A percentile compares a stretch with the other conserved stretches of the same genome.
phyloP scores from a whole-genome alignment of 352 stramenopile genomes.

The Globisporangium viniferum region DNA sequence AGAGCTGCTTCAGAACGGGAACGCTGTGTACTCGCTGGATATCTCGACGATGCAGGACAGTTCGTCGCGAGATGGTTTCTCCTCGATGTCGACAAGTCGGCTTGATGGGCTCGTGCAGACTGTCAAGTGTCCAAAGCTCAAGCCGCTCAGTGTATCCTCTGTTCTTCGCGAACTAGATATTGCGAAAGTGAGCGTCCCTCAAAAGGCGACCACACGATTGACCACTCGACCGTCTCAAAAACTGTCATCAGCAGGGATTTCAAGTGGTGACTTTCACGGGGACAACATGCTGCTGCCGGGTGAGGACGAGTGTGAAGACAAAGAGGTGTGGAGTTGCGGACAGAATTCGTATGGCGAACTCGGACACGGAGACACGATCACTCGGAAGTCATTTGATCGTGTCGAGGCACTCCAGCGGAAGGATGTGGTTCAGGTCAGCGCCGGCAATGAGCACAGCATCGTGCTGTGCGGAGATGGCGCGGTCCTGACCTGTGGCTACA shows the following conservation, averaged over 20 bases:
- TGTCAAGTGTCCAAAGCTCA: conserved; percentile 45
- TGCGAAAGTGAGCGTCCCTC: conserved; percentile 22
- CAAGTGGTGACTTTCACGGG: neutral
- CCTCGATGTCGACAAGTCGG: conserved; percentile 13
- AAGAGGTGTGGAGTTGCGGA: conserved; percentile 92
- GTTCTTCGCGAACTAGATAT: conserved; percentile 43
- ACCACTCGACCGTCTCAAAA: conserved; percentile 1
- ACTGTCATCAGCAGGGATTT: no score
- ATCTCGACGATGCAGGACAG: conserved; percentile 26
- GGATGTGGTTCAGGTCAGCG: conserved; percentile 75
- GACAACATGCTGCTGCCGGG: conserved; percentile 3
- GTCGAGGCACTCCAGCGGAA: conserved; percentile 74
- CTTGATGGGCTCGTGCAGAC: conserved; percentile 21
- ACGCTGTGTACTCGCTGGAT: conserved; percentile 32
- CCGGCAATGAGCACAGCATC: conserved; percentile 93
- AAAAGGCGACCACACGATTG: neutral
- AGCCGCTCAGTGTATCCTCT: conserved; percentile 32
- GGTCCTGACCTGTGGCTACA: conserved; percentile 90
- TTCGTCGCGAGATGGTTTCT: conserved; percentile 14
- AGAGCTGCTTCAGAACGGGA: conserved; percentile 25
- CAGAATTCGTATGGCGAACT: conserved; percentile 95
- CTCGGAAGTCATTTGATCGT: conserved; percentile 79
- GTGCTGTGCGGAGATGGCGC: conserved; percentile 69
- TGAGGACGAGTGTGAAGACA: conserved; percentile 52
- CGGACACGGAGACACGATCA: conserved; percentile 86